phyloP scores from a whole-genome alignment of 202 grass and related monocot species.

The Tripidium arundinaceum region DNA sequence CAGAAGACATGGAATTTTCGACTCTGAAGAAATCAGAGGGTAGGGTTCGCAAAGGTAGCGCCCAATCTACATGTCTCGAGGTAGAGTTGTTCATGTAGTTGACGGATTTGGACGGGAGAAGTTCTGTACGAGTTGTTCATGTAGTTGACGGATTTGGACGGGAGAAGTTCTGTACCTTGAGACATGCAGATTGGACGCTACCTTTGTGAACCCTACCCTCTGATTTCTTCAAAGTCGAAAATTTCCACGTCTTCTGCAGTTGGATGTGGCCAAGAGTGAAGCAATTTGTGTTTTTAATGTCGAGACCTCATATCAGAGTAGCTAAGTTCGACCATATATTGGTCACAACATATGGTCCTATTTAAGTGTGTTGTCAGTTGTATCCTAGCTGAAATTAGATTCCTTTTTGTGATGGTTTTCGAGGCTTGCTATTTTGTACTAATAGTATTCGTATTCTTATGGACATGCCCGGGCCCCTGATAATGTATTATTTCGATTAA shows the following conservation, averaged over 20 bases:
- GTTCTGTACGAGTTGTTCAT: too few relatives aligned
- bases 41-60: too few relatives aligned
- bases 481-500: too few relatives aligned
- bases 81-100: too few relatives aligned
- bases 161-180: too few relatives aligned
- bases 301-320: neutral
- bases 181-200: neutral
- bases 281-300: neutral
- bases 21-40: too few relatives aligned
- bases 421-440: neutral
- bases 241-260: neutral
- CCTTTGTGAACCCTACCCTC: neutral
- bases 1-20: neutral
- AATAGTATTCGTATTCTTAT: too few relatives aligned
- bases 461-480: too few relatives aligned
- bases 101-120: too few relatives aligned
- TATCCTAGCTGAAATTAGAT: slow-evolving; percentile 17
- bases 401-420: neutral
- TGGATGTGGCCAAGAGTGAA: slow-evolving; percentile 8
- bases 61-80: too few relatives aligned
- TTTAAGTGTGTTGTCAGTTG: neutral
- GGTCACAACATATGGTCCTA: neutral
- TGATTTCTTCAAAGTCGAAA: neutral
- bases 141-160: too few relatives aligned
- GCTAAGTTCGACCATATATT: neutral